Base-by-base conservation (phyloP, 2,329 filamentous ascomycete species). In the Penicillium sp. region DNA sequence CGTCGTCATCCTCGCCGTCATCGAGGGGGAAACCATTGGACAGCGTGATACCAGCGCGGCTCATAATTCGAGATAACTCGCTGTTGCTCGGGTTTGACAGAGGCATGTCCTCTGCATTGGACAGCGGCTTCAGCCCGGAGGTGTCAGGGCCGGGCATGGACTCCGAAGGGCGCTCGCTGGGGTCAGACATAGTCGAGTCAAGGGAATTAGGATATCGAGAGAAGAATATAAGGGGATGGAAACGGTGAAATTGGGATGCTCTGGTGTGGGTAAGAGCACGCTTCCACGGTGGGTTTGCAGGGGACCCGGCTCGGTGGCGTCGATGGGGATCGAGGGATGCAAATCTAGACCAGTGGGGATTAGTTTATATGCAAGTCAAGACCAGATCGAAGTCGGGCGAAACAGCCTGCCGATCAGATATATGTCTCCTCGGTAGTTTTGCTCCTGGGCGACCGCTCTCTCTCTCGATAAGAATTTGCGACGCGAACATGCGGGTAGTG, bases 1-100 rank as follows among this genome's bases (percentile, higher is more conserved):
- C 65, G 9, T 65, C 62, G 3, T 66, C 67, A 5, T 66, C 67
- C 4, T 66, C 58, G 16, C 67, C 62, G 6, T 20, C 35, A 20
- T 67, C 67, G 20, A 69, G 45, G 4, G 67, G 60, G 31, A 70
- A 62, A 1, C 69, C 67, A 48, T 69, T 64, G 33, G 63, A 57
- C 46, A 69, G 55, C 7, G 63, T 50, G 24, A 63, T 56, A 22
- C 63, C 63, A 10, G 61, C 59, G 44, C 63, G 67, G 40, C 55
- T 62, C 45, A 64, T 59, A 42, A 67, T 59, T 8, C 62, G 67
- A 28, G 65, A 61, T 22, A 69, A 44, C 27, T 70, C 68, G 48
- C 53, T 56, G 28, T 60, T 63, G 30, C 58, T 65, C 2, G 63
- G 48, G 46, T 51, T 61, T 18, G 62, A 60, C 25, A 69, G 51